Evolutionary conservation across 2,329 filamentous ascomycete genomes (phyloP), one percentile per base, ranked within the genome.

Genomic region (Rosellinia necatrix): DNA sequence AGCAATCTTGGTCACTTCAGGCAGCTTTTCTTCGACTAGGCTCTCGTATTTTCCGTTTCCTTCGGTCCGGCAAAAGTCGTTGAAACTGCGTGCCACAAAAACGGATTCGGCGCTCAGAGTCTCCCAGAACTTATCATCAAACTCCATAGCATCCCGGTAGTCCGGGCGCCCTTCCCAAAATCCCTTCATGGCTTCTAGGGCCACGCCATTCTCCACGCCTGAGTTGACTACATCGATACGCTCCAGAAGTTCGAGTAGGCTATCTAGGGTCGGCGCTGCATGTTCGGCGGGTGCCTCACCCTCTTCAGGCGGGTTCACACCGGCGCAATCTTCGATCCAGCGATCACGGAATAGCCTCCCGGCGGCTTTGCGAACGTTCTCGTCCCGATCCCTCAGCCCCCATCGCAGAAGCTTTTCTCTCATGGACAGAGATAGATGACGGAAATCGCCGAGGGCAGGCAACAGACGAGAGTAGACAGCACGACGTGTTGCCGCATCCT

Each of bases 321-420:
- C 88, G 5, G 90, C 92, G 66, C 92, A 97, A 68, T 97, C 91
- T 69, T 97, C 93, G 59, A 99, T 93, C 94, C 94, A 99, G n/a
- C 91, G 85, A 69, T 97, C 92, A 59, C 89, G 86, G 76, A 99
- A 99, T 6, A 97, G 79, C 41, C 90, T 88, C 6, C 90, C 91
- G 3, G 94, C 90, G 7, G 93, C 93, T 71, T 96, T 96, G 49
- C 92, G 86, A 10, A 99, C 94, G 64, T 89, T 91, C 64, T 97
- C 93, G 64, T 99, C 94, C 72, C 94, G 85, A 71, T 99, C 94
- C 34, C 92, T 86, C 35, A 99, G 78, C 47, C 94, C 94, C 94
- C 94, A 99, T 34, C 94, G 85, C 24, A 99, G 81, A 27, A 99
- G 81, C 73, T 97, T 97, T 74, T 99, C 94, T 69, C 94, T 83